Base-by-base conservation (phyloP, 352 stramenopile genomes). In the Pythium insidiosum region DNA sequence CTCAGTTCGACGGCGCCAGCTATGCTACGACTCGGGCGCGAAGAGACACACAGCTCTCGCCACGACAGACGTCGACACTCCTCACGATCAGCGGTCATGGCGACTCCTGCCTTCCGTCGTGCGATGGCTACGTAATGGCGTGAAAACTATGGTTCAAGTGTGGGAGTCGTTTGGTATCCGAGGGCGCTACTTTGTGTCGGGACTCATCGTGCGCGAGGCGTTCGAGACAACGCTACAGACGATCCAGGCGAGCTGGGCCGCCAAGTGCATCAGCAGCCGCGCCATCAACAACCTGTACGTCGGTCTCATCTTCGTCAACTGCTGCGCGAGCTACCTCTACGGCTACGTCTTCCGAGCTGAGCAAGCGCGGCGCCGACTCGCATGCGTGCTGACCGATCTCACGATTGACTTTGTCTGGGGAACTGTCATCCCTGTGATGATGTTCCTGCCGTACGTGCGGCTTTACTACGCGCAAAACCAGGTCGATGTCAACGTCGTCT, bases 401-500 rank as follows among this genome's bases (percentile, higher is more conserved):
- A 13, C 43, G 18, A 15, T 57, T 6, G 50, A 57, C 16, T 57
- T 57, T 43, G 42, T 51, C 2, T 57, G 50, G 50, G 50, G 50
- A 1, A 43, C 42, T 21, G 20, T 57, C n/a, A 10, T 57, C 26
- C 50, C 58, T 5, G 38, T 66, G 4, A 37, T 47, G 35, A 47
- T 56, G 26, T 58, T 53, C 21, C n/a, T 49, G 3, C 53, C 53
- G 11, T 56, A 59, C 18, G 12, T 50, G 1, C 21, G 37, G 13
- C 18, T 44, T 10, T 42, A 29, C 11, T 10, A 31, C 4, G 15
- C 23, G 6, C 26, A 25, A 18, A 18, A 1, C 2, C 16, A 37
- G 2, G 11, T 45, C n/a, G 5, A 13, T 15, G 18, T 21, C 16
- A 4, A 44, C 2, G 2, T 44, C 5, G 25, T 39, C 5, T 39